A percentile compares a stretch with the other conserved stretches of the same genome.
Conservation (phyloP, 768 basidiomycete genomes). For the Agaricus blazei region DNA sequence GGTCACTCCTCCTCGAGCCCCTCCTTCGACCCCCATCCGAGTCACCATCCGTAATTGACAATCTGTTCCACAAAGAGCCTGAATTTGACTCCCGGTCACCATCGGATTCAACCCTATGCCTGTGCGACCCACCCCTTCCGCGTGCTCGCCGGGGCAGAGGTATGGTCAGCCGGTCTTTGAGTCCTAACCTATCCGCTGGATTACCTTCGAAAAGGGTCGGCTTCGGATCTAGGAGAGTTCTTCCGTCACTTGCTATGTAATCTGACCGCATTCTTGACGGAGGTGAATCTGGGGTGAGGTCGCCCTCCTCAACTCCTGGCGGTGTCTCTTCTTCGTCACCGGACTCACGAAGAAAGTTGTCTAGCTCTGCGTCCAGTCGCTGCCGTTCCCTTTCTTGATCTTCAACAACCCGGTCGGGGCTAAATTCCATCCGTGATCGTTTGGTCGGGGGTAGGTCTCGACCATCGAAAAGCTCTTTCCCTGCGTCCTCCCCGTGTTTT, state of each 20-base stretch:
- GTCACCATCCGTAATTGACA: conserved; percentile 3
- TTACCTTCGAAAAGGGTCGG: neutral
- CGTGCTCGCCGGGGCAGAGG: conserved; percentile 39
- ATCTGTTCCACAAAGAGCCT: conserved; percentile 3
- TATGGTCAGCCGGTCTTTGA: conserved; percentile 32
- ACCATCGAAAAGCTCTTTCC: conserved; percentile 48
- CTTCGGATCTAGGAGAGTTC: conserved; percentile 44
- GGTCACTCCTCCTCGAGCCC: conserved; percentile 16
- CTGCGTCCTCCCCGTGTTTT: conserved; percentile 62
- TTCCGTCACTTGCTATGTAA: conserved; percentile 45
- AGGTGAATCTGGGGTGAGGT: conserved; percentile 33
- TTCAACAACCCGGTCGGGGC: conserved; percentile 18
- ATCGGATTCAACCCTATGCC: neutral
- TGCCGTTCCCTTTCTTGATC: conserved; percentile 32
- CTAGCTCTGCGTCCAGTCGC: conserved; percentile 62
- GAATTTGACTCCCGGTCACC: conserved; percentile 3
- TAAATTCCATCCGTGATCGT: conserved; percentile 20
- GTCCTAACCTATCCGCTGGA: conserved; percentile 1
- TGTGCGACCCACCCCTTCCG: conserved; percentile 17
- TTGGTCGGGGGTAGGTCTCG: conserved; percentile 30
- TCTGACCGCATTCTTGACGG: conserved; percentile 69
- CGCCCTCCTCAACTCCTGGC: conserved; percentile 6
- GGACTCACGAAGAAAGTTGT: conserved; percentile 54
- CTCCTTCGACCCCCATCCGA: conserved; percentile 13
- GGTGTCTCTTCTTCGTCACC: conserved; percentile 22